Conservation (phyloP, 257 asterid species). For the Solanum gracilifrons region DNA sequence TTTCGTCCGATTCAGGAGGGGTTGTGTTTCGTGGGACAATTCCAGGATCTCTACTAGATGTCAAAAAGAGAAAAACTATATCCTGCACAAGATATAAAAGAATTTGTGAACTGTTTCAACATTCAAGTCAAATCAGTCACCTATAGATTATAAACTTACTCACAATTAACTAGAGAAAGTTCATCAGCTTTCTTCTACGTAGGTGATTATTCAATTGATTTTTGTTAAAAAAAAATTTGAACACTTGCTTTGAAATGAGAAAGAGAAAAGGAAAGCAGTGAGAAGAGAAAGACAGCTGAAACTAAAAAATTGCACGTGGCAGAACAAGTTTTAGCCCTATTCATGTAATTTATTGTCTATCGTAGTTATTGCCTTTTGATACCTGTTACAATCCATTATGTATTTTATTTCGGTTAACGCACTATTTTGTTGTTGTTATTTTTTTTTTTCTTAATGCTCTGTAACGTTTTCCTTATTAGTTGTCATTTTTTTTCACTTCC, state of each 20-base stretch:
- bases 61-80: slow-evolving; percentile 52
- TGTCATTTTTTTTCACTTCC: not conserved
- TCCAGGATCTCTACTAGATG: slow-evolving; percentile 83
- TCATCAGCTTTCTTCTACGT: not conserved
- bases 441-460: not conserved
- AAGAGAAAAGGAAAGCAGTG: not conserved
- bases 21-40: slow-evolving; percentile 53
- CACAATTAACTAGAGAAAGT: not conserved
- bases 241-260: not conserved
- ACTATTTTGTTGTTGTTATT: not conserved
- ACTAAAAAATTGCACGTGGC: not conserved
- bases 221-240: not conserved
- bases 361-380: not conserved
- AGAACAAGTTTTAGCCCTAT: not conserved
- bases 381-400: not conserved
- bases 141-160: not conserved
- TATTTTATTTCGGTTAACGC: not conserved
- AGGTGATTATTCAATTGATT: not conserved
- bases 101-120: not conserved
- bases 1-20: slow-evolving; percentile 58
- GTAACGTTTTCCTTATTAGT: not conserved
- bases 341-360: not conserved
- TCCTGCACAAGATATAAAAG: slow-evolving; percentile 36
- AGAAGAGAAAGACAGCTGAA: not conserved
- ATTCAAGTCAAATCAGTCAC: not conserved